phyloP scores from a whole-genome alignment of 1,139 yeast species.

The Taphrina communis region DNA sequence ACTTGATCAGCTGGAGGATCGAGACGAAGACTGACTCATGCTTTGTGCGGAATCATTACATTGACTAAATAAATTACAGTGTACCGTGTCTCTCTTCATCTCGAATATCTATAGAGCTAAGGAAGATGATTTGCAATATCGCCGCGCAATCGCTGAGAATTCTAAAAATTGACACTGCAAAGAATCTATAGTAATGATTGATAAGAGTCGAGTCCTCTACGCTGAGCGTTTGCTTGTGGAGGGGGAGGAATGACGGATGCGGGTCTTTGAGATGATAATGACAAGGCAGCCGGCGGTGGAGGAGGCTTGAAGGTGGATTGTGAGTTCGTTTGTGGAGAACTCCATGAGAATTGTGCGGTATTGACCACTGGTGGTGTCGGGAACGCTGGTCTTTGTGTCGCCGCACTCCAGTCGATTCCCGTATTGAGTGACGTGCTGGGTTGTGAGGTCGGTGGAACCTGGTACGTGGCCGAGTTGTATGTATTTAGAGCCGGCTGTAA shows the following conservation, averaged over 20 bases:
- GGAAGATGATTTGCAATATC: neutral
- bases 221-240: slow-evolving; percentile 13
- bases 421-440: neutral
- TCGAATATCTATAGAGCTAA: too few species aligned
- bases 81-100: too few species aligned
- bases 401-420: slow-evolving; percentile 28
- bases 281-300: neutral
- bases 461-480: neutral
- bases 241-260: neutral
- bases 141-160: neutral
- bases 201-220: slow-evolving; percentile 25
- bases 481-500: neutral
- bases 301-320: neutral
- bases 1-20: too few species aligned
- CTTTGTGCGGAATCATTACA: too few species aligned
- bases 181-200: slow-evolving; percentile 24
- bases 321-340: neutral
- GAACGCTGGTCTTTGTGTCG: slow-evolving; percentile 15
- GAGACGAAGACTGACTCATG: too few species aligned
- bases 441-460: neutral
- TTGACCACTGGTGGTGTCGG: neutral
- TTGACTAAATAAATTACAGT: too few species aligned
- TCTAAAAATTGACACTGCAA: neutral
- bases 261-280: too few species aligned
- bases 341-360: slow-evolving; percentile 12